A percentile compares a stretch with the other conserved stretches of the same genome.
Conservation (phyloP, 1,284 basidiomycete species). For the Afroboletus lepidellus region DNA sequence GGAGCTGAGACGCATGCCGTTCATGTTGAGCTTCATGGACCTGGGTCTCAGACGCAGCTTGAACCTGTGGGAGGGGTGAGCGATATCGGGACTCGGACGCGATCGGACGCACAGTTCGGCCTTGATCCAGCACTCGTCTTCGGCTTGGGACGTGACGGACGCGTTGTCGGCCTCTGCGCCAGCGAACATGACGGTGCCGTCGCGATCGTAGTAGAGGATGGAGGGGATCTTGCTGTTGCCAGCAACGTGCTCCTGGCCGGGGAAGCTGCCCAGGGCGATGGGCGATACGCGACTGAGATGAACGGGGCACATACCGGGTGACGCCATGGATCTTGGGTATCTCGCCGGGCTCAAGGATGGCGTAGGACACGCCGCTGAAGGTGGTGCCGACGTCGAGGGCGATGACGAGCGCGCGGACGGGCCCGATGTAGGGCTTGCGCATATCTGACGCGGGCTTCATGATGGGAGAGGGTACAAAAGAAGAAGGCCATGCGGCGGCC, state of each 20-base stretch:
- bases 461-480: not conserved
- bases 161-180: constrained; percentile 71
- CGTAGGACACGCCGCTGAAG: constrained; percentile 73
- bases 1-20: constrained; percentile 68
- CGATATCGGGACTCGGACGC: not conserved
- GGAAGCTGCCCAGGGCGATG: constrained; percentile 49
- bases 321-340: constrained; percentile 73
- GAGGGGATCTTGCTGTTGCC: constrained; percentile 81
- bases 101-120: constrained; percentile 58
- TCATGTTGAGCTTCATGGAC: constrained; percentile 75
- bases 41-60: constrained; percentile 73
- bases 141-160: constrained; percentile 57
- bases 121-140: constrained; percentile 73
- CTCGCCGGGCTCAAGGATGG: constrained; percentile 70
- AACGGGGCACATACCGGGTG: constrained; percentile 49
- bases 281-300: constrained; percentile 1
- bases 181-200: constrained; percentile 62
- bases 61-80: constrained; percentile 47
- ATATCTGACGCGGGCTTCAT: constrained; percentile 44
- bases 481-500: constrained; percentile 18
- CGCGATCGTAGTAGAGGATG: constrained; percentile 65
- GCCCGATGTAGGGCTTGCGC: constrained; percentile 69
- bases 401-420: constrained; percentile 61
- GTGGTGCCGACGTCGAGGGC: constrained; percentile 77
- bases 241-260: constrained; percentile 79